Evolutionary conservation across 2,329 filamentous ascomycete genomes (phyloP).

Genomic region (Claviceps sp.): DNA sequence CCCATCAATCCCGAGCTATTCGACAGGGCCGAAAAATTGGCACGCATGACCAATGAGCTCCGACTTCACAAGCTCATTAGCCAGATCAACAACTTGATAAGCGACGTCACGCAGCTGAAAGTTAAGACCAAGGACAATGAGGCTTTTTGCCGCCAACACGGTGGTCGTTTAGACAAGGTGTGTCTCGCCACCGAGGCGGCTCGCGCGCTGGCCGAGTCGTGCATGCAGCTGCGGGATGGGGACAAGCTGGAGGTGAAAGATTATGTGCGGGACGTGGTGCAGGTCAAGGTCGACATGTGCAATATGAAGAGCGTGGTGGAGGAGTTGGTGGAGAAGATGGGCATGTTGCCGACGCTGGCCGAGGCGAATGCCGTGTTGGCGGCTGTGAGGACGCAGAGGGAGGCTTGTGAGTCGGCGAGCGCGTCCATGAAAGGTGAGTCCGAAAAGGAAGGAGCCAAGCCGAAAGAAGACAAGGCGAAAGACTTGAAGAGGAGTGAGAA

Average conservation of each 20-base stretch:
- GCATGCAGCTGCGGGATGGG: background rate
- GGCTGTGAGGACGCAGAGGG: constrained; percentile 1
- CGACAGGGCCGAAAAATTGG: constrained; percentile 19
- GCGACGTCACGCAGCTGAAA: constrained; percentile 16
- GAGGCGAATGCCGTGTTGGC: constrained; percentile 9
- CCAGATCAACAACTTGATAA: constrained; percentile 18
- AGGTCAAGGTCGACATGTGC: constrained; percentile 11
- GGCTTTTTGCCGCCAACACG: constrained; percentile 16
- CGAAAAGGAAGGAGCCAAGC: background rate
- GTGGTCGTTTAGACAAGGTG: constrained; percentile 15
- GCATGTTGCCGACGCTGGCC: constrained; percentile 10
- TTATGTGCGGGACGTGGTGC: constrained; percentile 1
- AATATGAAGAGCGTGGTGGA: constrained; percentile 13
- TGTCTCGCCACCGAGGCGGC: constrained; percentile 19
- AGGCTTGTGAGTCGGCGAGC: background rate
- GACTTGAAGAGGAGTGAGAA: background rate
- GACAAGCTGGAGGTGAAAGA: constrained; percentile 2
- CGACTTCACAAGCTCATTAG: constrained; percentile 16
- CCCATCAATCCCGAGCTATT: constrained; percentile 7
- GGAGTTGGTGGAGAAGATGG: constrained; percentile 12
- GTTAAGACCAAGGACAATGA: constrained; percentile 14
- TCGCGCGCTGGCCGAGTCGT: constrained; percentile 13
- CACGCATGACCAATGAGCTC: constrained; percentile 24
- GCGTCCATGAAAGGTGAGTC: background rate
- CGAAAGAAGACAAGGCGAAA: background rate